Percentiles rank a stretch among this genome's conserved stretches.
Conservation (phyloP, 2,329 filamentous ascomycete species). For the Biscogniauxia mediterranea region DNA sequence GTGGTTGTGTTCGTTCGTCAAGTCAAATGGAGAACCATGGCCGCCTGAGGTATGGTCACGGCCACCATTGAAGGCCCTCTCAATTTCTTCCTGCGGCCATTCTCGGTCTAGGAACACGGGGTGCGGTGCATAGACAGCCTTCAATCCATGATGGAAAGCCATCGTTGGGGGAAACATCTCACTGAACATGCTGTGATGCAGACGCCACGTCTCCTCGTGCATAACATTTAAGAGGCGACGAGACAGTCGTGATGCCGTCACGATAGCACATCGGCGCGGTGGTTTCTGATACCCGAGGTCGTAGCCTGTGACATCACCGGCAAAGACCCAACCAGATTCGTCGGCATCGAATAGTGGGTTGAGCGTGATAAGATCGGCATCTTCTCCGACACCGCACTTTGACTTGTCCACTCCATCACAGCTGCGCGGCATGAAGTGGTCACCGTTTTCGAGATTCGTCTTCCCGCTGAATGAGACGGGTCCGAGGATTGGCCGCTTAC, state of each 20-base stretch:
- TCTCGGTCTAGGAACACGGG: conserved; percentile 75
- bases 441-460: conserved; percentile 47
- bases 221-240: conserved; percentile 66
- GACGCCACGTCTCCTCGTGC: conserved; percentile 69
- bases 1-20: conserved; percentile 77
- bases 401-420: conserved; percentile 52
- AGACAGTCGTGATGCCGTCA: conserved; percentile 68
- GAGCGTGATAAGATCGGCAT: conserved; percentile 73
- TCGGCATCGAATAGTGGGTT: conserved; percentile 74
- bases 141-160: conserved; percentile 73
- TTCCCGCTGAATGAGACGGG: conserved; percentile 55
- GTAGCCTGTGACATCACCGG: conserved; percentile 69
- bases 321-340: conserved; percentile 70
- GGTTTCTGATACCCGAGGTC: conserved; percentile 50
- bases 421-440: conserved; percentile 53
- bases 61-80: conserved; percentile 76
- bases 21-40: conserved; percentile 64
- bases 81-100: conserved; percentile 68
- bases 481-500: conserved; percentile 64
- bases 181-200: conserved; percentile 70
- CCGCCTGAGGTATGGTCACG: conserved; percentile 65
- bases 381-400: conserved; percentile 66
- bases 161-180: conserved; percentile 75
- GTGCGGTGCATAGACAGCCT: conserved; percentile 78
- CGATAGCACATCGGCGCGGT: conserved; percentile 68